Percentiles rank a stretch among this genome's conserved stretches.
phyloP scores from a whole-genome alignment of 768 basidiomycete species.

The Macrolepiota dolichaula region DNA sequence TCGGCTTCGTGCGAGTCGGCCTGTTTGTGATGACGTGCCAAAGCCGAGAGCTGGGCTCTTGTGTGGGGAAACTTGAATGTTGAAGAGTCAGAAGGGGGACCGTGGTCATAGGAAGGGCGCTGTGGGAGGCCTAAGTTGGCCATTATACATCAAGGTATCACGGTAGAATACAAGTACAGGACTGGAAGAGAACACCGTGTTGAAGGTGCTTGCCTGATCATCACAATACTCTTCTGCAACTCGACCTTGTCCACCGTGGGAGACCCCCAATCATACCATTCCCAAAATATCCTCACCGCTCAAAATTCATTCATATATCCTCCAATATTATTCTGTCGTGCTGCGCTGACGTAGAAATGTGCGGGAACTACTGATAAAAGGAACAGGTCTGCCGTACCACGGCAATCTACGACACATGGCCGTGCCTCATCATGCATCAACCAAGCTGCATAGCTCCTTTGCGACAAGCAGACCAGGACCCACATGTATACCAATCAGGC shows the following conservation, averaged over 20 bases:
- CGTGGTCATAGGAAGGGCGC: not conserved
- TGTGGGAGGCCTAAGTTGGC: constrained; percentile 5
- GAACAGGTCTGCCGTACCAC: not conserved
- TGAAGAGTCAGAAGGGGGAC: not conserved
- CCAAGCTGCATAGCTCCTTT: no score
- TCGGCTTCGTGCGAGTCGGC: constrained; percentile 57
- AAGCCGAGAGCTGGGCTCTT: constrained; percentile 71
- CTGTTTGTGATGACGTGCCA: constrained; percentile 70
- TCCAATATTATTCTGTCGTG: not conserved
- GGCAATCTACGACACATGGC: no score
- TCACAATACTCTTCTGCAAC: not conserved
- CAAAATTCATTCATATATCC: not conserved
- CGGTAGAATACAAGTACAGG: constrained; percentile 4
- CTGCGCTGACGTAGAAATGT: no score
- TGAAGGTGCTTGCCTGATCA: not conserved
- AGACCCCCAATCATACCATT: not conserved
- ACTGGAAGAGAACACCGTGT: not conserved
- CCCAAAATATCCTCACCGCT: not conserved
- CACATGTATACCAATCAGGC: no score
- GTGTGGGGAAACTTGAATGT: constrained; percentile 69
- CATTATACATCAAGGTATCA: constrained; percentile 5
- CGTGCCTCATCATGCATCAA: no score
- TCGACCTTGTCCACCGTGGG: constrained; percentile 3
- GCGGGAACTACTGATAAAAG: not conserved
- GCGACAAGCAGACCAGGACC: no score